phyloP scores from a whole-genome alignment of 2,329 filamentous ascomycete genomes.

The Neoarthrinium moseri region DNA sequence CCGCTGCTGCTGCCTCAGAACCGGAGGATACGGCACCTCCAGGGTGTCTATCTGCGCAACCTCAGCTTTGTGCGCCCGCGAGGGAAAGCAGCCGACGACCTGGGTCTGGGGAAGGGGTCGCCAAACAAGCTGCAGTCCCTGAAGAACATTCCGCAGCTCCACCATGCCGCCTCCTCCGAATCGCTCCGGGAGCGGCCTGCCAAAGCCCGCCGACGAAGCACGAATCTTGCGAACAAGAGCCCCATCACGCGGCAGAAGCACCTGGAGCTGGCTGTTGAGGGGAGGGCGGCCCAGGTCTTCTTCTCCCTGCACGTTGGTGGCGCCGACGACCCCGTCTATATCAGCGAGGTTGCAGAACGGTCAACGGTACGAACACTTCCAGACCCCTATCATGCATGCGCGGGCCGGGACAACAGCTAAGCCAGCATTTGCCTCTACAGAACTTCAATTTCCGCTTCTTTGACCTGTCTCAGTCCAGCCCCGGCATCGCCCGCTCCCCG shows the following conservation, averaged over 20 bases:
- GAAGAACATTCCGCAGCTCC: constrained; percentile 43
- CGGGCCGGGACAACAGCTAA: no score
- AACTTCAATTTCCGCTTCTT: constrained; percentile 91
- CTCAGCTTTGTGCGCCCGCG: constrained; percentile 63
- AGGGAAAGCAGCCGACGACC: constrained; percentile 72
- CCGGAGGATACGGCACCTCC: constrained; percentile 82
- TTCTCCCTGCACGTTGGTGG: constrained; percentile 76
- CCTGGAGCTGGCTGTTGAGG: constrained; percentile 70
- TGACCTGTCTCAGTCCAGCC: constrained; percentile 64
- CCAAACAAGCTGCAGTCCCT: constrained; percentile 63
- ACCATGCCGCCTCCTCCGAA: constrained; percentile 56
- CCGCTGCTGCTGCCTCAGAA: constrained; percentile 63
- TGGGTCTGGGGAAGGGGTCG: constrained; percentile 69
- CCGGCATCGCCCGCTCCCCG: constrained; percentile 64
- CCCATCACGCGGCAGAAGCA: constrained; percentile 65
- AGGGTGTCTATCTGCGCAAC: constrained; percentile 85
- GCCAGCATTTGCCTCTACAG: no score
- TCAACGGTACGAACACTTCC: constrained; percentile 57
- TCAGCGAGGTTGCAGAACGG: constrained; percentile 77
- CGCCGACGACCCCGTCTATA: constrained; percentile 74
- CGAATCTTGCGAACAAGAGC: constrained; percentile 44
- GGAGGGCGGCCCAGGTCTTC: constrained; percentile 80
- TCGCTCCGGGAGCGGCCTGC: constrained; percentile 38
- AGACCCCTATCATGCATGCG: no score
- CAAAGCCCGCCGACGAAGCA: constrained; percentile 45